A percentile compares a stretch with the other conserved stretches of the same genome.
These are phyloP conservation scores for Zangia roseola DNA, from an alignment of 768 basidiomycete genomes.

Conservation along the genomic window DNA sequence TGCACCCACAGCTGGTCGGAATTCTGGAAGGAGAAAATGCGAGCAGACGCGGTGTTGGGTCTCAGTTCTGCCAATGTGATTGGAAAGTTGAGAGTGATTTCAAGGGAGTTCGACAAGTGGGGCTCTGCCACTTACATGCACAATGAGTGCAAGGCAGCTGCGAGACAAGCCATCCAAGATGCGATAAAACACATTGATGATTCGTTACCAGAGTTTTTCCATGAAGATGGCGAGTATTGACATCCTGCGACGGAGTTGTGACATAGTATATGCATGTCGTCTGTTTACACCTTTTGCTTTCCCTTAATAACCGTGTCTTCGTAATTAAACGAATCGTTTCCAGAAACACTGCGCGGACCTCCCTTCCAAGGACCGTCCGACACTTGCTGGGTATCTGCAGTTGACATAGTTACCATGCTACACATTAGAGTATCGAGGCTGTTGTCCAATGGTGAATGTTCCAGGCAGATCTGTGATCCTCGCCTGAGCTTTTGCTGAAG, in stretches of 20 bases:
- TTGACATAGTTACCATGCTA: constrained; percentile 36
- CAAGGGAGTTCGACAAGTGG: constrained; percentile 70
- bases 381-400: constrained; percentile 12
- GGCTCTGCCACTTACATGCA: constrained; percentile 79
- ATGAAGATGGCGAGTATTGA: constrained; percentile 35
- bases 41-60: constrained; percentile 55
- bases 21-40: constrained; percentile 78
- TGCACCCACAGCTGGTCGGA: constrained; percentile 74
- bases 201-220: constrained; percentile 61
- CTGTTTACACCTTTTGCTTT: constrained; percentile 22
- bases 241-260: too few relatives aligned
- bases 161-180: constrained; percentile 55
- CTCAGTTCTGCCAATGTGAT: constrained; percentile 65
- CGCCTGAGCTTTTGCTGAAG: constrained; percentile 40
- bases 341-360: constrained; percentile 2
- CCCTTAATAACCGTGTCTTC: constrained; percentile 27
- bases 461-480: constrained; percentile 36
- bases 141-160: constrained; percentile 63
- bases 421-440: constrained; percentile 42
- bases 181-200: constrained; percentile 57
- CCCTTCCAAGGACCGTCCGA: constrained; percentile 33
- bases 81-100: constrained; percentile 59
- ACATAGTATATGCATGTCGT: neutral
- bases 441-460: constrained; percentile 35
- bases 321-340: constrained; percentile 21